A percentile compares a stretch with the other conserved stretches of the same genome.
Evolutionary conservation across 2,329 filamentous ascomycete genomes (phyloP).

Genomic region (Exutisphaerella laricina): DNA sequence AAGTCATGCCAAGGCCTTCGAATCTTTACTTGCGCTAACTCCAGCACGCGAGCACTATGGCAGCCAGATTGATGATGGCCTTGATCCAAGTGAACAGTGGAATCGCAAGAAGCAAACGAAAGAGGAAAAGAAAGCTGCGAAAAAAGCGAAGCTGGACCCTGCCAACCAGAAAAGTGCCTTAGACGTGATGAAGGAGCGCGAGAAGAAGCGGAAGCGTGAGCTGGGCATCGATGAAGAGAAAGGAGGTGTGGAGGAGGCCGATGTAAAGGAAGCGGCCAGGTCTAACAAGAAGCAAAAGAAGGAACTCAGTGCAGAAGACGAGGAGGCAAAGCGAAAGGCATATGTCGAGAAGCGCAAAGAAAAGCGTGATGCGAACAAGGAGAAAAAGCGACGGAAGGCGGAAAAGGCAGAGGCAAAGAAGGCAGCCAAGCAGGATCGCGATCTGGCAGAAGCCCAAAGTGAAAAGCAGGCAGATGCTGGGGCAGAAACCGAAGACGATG

Average conservation of each 20-base stretch:
- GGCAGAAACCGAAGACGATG: slow-evolving; percentile 20
- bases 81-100: slow-evolving; percentile 87
- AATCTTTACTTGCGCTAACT: slow-evolving; percentile 79
- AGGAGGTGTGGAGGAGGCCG: slow-evolving; percentile 31
- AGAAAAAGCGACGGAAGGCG: slow-evolving; percentile 37
- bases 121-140: slow-evolving; percentile 74
- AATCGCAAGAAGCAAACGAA: slow-evolving; percentile 93
- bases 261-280: slow-evolving; percentile 36
- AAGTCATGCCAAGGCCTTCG: slow-evolving; percentile 67
- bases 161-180: slow-evolving; percentile 87
- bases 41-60: slow-evolving; percentile 83
- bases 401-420: slow-evolving; percentile 39
- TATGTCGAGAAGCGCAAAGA: slow-evolving; percentile 41
- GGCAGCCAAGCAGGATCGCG: slow-evolving; percentile 27
- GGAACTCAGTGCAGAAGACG: slow-evolving; percentile 22
- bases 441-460: slow-evolving; percentile 20
- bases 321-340: slow-evolving; percentile 29
- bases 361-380: slow-evolving; percentile 43
- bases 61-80: slow-evolving; percentile 45
- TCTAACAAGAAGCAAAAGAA: slow-evolving; percentile 43
- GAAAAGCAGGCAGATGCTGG: slow-evolving; percentile 25
- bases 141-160: slow-evolving; percentile 84
- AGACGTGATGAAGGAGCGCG: slow-evolving; percentile 85
- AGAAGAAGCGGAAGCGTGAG: slow-evolving; percentile 66
- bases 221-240: slow-evolving; percentile 50